Conservation (phyloP, 78 protist species). For the Chrysochromulina tobinii region DNA sequence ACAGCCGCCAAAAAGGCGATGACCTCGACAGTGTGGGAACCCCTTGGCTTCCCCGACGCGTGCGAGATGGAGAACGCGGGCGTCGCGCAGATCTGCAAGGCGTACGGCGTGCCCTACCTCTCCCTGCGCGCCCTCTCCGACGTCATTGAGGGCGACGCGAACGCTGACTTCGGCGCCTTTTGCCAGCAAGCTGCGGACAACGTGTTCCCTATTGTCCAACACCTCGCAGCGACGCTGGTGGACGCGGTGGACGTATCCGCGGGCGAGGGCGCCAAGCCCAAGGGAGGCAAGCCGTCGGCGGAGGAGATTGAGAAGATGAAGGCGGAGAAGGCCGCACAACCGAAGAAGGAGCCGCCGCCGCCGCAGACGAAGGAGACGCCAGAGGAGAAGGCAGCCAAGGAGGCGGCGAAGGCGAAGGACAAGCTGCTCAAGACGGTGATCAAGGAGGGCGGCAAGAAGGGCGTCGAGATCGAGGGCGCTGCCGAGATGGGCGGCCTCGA, state of each 20-base stretch:
- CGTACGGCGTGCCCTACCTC: neutral
- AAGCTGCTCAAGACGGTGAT: neutral
- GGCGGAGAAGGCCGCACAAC: no score
- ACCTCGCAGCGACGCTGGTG: neutral
- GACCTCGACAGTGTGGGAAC: neutral
- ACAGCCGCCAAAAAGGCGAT: neutral
- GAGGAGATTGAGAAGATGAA: no score
- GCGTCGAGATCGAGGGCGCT: neutral
- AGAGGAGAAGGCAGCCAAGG: neutral
- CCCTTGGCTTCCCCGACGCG: neutral
- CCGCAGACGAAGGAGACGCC: no score
- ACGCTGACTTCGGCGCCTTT: neutral
- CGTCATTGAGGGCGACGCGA: neutral
- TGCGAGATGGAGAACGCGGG: slow-evolving; percentile 12
- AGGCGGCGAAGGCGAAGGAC: neutral
- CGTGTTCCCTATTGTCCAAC: neutral
- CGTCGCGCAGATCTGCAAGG: slow-evolving; percentile 1
- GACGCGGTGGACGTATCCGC: no score
- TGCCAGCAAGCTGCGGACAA: neutral
- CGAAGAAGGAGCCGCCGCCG: neutral
- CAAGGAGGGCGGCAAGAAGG: slow-evolving; percentile 6
- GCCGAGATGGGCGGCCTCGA: neutral
- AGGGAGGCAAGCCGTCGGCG: no score
- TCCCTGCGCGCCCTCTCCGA: slow-evolving; percentile 19
- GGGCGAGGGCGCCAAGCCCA: no score